A percentile compares a stretch with the other conserved stretches of the same genome.
phyloP scores from a whole-genome alignment of 805 yeast genomes.

The Candida pseudofarinosa region DNA sequence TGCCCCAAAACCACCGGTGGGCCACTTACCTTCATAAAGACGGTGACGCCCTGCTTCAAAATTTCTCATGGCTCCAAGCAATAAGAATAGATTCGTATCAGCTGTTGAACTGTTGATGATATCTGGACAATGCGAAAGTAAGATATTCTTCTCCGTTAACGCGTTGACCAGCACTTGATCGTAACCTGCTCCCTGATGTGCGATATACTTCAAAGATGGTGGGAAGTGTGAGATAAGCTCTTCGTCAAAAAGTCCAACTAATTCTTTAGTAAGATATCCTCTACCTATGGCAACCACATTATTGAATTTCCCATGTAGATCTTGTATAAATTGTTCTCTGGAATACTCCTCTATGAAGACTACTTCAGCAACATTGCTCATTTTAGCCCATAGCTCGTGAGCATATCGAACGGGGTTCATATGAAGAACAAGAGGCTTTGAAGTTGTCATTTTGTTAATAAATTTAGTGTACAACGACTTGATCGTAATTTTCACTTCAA shows the following conservation, averaged over 20 bases:
- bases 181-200: conserved; percentile 58
- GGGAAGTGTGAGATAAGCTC: conserved; percentile 38
- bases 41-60: conserved; percentile 38
- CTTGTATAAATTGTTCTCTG: conserved; percentile 36
- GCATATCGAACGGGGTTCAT: conserved; percentile 7
- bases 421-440: conserved; percentile 8
- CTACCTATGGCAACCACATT: conserved; percentile 38
- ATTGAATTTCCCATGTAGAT: conserved; percentile 25
- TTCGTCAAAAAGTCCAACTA: conserved; percentile 42
- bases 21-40: conserved; percentile 55
- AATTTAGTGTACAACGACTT: not conserved
- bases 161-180: conserved; percentile 46
- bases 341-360: conserved; percentile 6
- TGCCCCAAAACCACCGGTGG: conserved; percentile 25
- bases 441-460: not conserved
- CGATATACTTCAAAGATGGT: conserved; percentile 36
- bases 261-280: conserved; percentile 35
- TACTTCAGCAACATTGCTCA: conserved; percentile 4
- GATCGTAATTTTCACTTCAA: not conserved
- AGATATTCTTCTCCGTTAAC: conserved; percentile 39
- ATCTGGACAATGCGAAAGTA: conserved; percentile 50
- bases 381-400: conserved; percentile 3
- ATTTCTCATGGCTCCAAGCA: conserved; percentile 51
- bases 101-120: conserved; percentile 56
- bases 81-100: conserved; percentile 48